Percentiles rank a stretch among this genome's conserved stretches.
Evolutionary conservation across 2,329 filamentous ascomycete genomes (phyloP).

Genomic region (Coniochaeta sp.): DNA sequence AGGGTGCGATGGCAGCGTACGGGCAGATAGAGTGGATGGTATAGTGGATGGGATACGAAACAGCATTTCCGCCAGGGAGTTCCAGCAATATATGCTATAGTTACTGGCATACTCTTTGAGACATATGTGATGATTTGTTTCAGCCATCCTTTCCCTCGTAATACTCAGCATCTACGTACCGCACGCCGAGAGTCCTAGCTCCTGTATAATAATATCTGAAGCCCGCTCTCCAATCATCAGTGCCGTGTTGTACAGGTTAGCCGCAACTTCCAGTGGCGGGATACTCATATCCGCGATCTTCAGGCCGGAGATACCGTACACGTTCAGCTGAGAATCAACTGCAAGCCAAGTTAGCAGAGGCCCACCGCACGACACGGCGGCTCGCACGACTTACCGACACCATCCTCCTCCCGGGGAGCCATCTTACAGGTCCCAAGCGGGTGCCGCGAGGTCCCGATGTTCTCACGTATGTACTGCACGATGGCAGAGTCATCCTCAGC

Average conservation of each 20-base stretch:
- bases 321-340: conserved; percentile 28
- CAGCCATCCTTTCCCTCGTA: too few relatives aligned
- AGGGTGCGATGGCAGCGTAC: too few relatives aligned
- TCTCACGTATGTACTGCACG: conserved; percentile 27
- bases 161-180: neutral
- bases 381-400: conserved; percentile 20
- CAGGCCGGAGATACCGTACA: conserved; percentile 30
- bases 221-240: conserved; percentile 32
- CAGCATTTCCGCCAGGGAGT: too few relatives aligned
- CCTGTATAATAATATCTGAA: conserved; percentile 17
- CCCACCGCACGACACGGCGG: neutral
- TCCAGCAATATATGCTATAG: too few relatives aligned
- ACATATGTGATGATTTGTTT: too few relatives aligned
- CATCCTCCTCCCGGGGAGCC: conserved; percentile 27
- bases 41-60: too few relatives aligned
- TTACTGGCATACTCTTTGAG: too few relatives aligned
- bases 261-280: conserved; percentile 25
- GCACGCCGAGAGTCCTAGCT: neutral
- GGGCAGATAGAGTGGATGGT: too few relatives aligned
- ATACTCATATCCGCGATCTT: conserved; percentile 28
- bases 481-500: conserved; percentile 37
- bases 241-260: conserved; percentile 33
- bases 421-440: conserved; percentile 34
- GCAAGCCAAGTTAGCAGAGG: neutral
- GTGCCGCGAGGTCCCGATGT: conserved; percentile 29